Evolutionary conservation across 2,329 filamentous ascomycete genomes (phyloP).

Genomic region (Cytospora leucostoma): DNA sequence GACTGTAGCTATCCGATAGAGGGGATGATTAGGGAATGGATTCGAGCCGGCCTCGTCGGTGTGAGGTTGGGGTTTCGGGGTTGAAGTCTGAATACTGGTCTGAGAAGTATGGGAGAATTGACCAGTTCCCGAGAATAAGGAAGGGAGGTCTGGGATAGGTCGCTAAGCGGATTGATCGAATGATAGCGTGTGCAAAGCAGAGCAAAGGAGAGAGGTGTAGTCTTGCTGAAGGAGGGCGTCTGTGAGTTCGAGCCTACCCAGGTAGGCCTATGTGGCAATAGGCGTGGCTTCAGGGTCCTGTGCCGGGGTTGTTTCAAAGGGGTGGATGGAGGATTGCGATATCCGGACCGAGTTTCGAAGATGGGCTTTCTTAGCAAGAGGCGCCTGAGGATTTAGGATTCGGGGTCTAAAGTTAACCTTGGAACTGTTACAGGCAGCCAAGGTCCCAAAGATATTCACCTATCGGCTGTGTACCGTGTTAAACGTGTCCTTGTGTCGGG

Average conservation of each 20-base stretch:
- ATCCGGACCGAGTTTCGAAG: conserved; percentile 2
- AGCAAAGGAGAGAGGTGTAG: background rate
- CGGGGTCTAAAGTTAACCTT: no score
- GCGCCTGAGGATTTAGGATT: background rate
- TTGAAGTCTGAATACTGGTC: background rate
- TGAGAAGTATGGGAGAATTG: background rate
- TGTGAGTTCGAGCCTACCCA: no score
- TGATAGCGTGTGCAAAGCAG: background rate
- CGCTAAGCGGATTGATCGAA: background rate
- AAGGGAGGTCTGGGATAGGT: background rate
- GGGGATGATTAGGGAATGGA: background rate
- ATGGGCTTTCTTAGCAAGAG: background rate
- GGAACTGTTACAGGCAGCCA: background rate
- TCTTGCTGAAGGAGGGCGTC: background rate
- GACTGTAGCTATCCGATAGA: conserved; percentile 2
- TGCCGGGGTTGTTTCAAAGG: conserved; percentile 20
- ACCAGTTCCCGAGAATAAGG: background rate
- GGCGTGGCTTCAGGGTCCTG: conserved; percentile 19
- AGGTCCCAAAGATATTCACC: background rate
- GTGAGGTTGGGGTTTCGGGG: background rate
- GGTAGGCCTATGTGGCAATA: conserved; percentile 16
- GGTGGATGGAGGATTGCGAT: conserved; percentile 18
- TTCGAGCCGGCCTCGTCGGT: background rate
- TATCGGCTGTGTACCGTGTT: background rate
- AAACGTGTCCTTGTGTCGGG: background rate